A percentile compares a stretch with the other conserved stretches of the same genome.
Evolutionary conservation across 164 flowering plant genomes (phyloP).

Genomic region (Macadamia tetraphylla): DNA sequence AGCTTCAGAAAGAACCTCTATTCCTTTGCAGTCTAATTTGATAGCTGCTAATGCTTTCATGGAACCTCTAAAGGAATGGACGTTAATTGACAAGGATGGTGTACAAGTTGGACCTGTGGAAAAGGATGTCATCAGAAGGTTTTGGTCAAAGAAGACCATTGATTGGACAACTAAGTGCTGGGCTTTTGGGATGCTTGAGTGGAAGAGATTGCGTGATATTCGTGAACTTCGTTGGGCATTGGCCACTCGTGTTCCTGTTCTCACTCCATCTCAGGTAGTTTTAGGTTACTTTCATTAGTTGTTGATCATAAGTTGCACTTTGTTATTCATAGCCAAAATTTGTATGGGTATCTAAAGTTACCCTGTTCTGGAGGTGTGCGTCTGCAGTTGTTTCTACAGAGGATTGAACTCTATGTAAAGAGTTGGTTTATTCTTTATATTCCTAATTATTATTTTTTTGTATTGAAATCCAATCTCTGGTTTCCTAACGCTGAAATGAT

Average conservation of each 20-base stretch:
- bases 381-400: too few relatives aligned
- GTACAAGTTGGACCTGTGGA: slow-evolving; percentile 86
- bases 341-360: too few relatives aligned
- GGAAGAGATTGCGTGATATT: slow-evolving; percentile 93
- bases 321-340: neutral
- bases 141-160: slow-evolving; percentile 88
- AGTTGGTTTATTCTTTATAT: too few relatives aligned
- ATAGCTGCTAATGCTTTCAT: slow-evolving; percentile 96
- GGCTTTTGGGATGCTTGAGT: slow-evolving; percentile 94
- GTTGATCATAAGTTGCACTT: neutral
- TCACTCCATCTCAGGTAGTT: slow-evolving; percentile 81
- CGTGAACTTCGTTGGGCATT: slow-evolving; percentile 98
- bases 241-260: slow-evolving; percentile 84
- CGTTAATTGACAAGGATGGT: slow-evolving; percentile 79
- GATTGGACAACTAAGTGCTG: slow-evolving; percentile 91
- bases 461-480: too few relatives aligned
- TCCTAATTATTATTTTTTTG: too few relatives aligned
- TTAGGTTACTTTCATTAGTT: neutral
- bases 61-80: slow-evolving; percentile 98
- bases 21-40: slow-evolving; percentile 94
- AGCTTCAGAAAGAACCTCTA: slow-evolving; percentile 93
- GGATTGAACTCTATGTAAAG: too few relatives aligned
- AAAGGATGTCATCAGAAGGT: slow-evolving; percentile 93
- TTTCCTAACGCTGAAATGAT: too few relatives aligned
- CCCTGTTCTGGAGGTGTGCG: too few relatives aligned